Evolutionary conservation across 106 monocot genomes (phyloP).

Genomic region (Phalaenopsis equestris): DNA sequence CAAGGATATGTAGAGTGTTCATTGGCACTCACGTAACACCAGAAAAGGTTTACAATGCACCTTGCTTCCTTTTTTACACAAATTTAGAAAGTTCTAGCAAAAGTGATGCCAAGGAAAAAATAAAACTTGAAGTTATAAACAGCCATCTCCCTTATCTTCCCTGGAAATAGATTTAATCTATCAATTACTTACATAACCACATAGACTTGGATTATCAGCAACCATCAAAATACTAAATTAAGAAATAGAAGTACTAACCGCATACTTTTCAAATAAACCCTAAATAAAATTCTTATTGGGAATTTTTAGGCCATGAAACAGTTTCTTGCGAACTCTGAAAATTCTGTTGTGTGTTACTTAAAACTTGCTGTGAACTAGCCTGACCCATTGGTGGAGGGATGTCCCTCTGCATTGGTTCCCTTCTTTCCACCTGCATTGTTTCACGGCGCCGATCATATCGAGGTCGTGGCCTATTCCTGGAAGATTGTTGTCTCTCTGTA

Average conservation of each 20-base stretch:
- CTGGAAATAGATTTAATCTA: not conserved
- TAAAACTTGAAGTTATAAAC: not conserved
- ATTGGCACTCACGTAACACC: not conserved
- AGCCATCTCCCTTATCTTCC: not conserved
- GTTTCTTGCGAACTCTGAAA: conserved; percentile 1
- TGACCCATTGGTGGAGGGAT: not conserved
- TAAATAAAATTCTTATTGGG: not conserved
- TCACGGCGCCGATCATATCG: conserved; percentile 71
- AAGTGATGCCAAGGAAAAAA: not conserved
- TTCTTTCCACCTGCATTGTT: conserved; percentile 72
- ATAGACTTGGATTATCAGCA: not conserved
- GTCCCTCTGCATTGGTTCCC: conserved; percentile 39
- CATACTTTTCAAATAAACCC: not conserved
- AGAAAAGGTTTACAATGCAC: not conserved
- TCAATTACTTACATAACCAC: not conserved
- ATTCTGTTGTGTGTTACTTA: not conserved
- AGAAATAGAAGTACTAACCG: not conserved
- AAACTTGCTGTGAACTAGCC: not conserved
- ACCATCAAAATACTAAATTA: not conserved
- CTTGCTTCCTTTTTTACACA: not conserved
- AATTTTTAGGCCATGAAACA: not conserved
- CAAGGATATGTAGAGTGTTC: not conserved
- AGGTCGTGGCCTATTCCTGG: conserved; percentile 55
- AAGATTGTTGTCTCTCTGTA: conserved; percentile 67
- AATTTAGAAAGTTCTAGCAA: not conserved